Base-by-base conservation (phyloP, 192 early-diverging fungal genomes). In the Irineochytrium annulatum region DNA sequence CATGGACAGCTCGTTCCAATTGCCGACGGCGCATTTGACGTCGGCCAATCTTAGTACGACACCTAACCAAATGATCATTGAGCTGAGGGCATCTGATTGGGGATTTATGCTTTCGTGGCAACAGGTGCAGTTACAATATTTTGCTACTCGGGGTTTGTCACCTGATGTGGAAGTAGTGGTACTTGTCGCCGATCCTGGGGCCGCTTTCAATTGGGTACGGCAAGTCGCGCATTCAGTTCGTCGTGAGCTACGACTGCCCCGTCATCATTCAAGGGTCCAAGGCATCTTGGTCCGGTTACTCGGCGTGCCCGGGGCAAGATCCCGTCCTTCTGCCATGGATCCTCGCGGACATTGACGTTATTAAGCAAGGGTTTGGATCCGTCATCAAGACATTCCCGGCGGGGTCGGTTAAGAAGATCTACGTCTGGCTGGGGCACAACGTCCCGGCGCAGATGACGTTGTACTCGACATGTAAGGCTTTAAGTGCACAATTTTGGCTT, bases 1-100 rank as follows among this genome's bases (percentile, higher is more conserved):
- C 32, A 30, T 26, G 45, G 65, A 67, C 55, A 53, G 55, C 41
- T 65, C 65, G 1, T 67, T 67, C 39, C 34, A 14, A 17, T 37
- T 67, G 26, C 65, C 65, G 29, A 3, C n/a, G 5, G 32, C 58
- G 8, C 13, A 19, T 13, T 43, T 31, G 27, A 67, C 65, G 1
- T 13, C 29, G 16, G 53, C 31, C 4, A 63, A 57, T 24, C 17
- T 57, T 16, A 48, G 61, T 1, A 67, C 65, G 33, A 39, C 44
- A 22, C 65, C 65, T 4, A 63, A 34, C 19, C 59, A 65, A 31
- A 11, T 67, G 8, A 34, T 65, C 44, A 34, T 67, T 28, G 13
- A 28, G 13, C 65, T 60, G 3, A 11, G 65, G 32, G 3, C 26
- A 19, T 37, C 45, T 17, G 65, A 67, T 46, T 67, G 65, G 65